These are phyloP conservation scores for Butyriboletus loyo DNA, from an alignment of 768 basidiomycete genomes.

Conservation along the genomic window DNA sequence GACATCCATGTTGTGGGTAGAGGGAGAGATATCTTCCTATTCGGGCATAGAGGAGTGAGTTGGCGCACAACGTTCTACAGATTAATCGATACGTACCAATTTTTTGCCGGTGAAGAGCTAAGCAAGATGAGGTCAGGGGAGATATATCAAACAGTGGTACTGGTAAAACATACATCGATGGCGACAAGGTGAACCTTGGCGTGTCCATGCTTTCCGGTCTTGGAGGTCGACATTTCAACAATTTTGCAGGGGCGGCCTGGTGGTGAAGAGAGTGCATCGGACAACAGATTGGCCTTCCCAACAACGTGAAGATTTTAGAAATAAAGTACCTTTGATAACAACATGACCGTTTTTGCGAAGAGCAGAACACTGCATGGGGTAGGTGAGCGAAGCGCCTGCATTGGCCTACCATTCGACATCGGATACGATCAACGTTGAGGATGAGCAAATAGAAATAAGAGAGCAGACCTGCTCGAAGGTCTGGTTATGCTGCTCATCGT, in stretches of 20 bases:
- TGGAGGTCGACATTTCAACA: conserved; percentile 99
- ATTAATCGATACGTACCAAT: conserved; percentile 51
- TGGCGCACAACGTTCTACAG: no score
- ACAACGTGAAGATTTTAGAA: neutral
- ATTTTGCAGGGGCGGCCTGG: conserved; percentile 94
- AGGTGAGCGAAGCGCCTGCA: conserved; percentile 77
- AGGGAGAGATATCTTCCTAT: conserved; percentile 92
- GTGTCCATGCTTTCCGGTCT: conserved; percentile 99
- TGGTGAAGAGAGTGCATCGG: neutral
- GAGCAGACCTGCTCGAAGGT: conserved; percentile 73
- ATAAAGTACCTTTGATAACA: conserved; percentile 77
- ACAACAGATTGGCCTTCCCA: conserved; percentile 1
- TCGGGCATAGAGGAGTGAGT: conserved; percentile 6
- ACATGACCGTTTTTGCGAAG: conserved; percentile 92
- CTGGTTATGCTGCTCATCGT: conserved; percentile 92
- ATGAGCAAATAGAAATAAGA: conserved; percentile 6
- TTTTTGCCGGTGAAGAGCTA: conserved; percentile 99
- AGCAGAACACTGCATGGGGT: conserved; percentile 94
- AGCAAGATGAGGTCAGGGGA: conserved; percentile 1
- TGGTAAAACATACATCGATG: conserved; percentile 73
- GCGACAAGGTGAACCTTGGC: conserved; percentile 98
- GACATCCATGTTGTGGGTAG: conserved; percentile 99
- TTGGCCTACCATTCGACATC: conserved; percentile 45
- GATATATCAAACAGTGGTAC: neutral
- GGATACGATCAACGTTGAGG: conserved; percentile 11